A percentile compares a stretch with the other conserved stretches of the same genome.
Evolutionary conservation across 768 basidiomycete genomes (phyloP).

Genomic region (Kockovaella imperatae): DNA sequence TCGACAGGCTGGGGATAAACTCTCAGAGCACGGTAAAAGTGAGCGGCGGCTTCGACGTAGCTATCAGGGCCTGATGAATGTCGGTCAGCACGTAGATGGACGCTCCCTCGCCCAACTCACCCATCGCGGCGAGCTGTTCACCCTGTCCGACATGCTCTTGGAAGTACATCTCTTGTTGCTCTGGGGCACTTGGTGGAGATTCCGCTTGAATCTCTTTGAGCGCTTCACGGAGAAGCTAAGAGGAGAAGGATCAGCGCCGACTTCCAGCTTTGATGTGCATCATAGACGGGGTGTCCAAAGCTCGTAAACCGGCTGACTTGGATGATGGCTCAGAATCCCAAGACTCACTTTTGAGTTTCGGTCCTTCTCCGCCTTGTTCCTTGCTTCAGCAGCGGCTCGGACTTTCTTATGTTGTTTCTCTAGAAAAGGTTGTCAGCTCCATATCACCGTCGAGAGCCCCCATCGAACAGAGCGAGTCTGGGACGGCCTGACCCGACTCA

Average conservation of each 20-base stretch:
- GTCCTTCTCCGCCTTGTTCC: slow-evolving; percentile 38
- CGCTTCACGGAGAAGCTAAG: slow-evolving; percentile 21
- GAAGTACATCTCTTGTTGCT: slow-evolving; percentile 81
- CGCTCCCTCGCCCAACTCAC: slow-evolving; percentile 48
- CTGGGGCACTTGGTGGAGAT: slow-evolving; percentile 57
- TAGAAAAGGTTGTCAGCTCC: slow-evolving; percentile 40
- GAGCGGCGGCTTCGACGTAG: slow-evolving; percentile 70
- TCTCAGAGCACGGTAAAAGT: slow-evolving; percentile 85
- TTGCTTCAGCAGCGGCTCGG: slow-evolving; percentile 56
- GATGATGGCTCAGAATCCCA: background rate
- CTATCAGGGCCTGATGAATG: slow-evolving; percentile 59
- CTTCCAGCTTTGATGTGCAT: background rate
- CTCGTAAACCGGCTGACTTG: background rate
- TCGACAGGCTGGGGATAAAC: slow-evolving; percentile 94
- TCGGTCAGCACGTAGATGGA: background rate
- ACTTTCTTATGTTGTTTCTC: slow-evolving; percentile 90
- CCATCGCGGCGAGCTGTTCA: slow-evolving; percentile 70
- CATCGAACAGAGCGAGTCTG: no score
- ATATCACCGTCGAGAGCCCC: background rate
- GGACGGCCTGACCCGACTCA: slow-evolving; percentile 49
- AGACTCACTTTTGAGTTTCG: slow-evolving; percentile 47
- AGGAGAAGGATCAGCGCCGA: background rate
- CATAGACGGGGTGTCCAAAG: background rate
- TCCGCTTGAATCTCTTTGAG: slow-evolving; percentile 55
- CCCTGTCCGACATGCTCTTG: slow-evolving; percentile 81